A percentile compares a stretch with the other conserved stretches of the same genome.
phyloP scores from a whole-genome alignment of 2,329 filamentous ascomycete genomes.

The Hypomyces perniciosus region DNA sequence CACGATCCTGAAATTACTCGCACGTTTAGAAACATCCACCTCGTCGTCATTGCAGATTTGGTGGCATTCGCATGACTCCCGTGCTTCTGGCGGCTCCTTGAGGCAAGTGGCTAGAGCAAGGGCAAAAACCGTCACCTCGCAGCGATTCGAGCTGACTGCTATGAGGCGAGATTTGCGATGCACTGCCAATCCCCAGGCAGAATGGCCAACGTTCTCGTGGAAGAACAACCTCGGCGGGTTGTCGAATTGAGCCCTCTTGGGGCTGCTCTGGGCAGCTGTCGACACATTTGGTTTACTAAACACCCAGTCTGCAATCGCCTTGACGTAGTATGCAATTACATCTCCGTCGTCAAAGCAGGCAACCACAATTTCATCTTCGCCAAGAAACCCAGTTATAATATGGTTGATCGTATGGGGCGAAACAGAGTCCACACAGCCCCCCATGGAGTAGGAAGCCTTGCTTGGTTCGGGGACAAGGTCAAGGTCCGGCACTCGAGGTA shows the following conservation, averaged over 20 bases:
- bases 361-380: constrained; percentile 62
- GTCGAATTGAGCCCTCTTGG: constrained; percentile 2
- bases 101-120: constrained; percentile 30
- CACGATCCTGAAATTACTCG: constrained; percentile 45
- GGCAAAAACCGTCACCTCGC: constrained; percentile 48
- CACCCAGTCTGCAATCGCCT: constrained; percentile 42
- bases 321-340: constrained; percentile 63
- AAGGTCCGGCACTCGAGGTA: constrained; percentile 44
- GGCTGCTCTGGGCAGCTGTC: constrained; percentile 7
- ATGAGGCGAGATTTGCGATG: constrained; percentile 78
- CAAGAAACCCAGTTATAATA: constrained; percentile 62
- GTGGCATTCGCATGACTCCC: constrained; percentile 12
- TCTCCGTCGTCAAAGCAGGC: constrained; percentile 70
- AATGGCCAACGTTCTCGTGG: constrained; percentile 65
- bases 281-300: constrained; percentile 17
- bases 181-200: constrained; percentile 84
- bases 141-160: constrained; percentile 74
- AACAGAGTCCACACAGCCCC: constrained; percentile 47
- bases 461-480: constrained; percentile 42
- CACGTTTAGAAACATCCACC: constrained; percentile 36
- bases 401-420: constrained; percentile 62
- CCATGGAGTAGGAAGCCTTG: constrained; percentile 32
- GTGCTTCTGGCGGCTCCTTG: not conserved
- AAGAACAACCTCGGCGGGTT: constrained; percentile 52
- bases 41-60: constrained; percentile 5